Conservation (phyloP, 176 grass and related monocot genomes). For the Saccharum officinarum region DNA sequence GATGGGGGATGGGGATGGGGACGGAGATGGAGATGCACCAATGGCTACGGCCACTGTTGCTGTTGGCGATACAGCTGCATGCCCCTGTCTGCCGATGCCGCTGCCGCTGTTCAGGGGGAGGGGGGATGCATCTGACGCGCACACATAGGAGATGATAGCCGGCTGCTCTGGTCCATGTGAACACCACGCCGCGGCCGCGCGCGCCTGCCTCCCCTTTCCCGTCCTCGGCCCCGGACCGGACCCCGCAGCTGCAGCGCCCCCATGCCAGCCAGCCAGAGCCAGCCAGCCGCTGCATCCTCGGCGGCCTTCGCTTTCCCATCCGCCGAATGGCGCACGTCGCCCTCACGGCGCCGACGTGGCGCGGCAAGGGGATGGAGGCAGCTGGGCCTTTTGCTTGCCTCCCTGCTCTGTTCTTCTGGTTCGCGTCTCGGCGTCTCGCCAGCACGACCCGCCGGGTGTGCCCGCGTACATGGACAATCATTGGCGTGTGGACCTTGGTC, state of each 20-base stretch:
- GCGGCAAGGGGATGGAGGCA: neutral
- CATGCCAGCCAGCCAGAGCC: neutral
- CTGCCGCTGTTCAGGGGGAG: neutral
- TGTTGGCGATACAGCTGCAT: neutral
- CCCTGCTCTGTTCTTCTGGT: neutral
- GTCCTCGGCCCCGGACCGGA: neutral
- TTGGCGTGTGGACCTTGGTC: neutral
- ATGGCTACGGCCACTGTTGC: neutral
- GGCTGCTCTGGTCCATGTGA: conserved; percentile 43
- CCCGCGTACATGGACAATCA: neutral
- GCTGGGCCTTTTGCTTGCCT: neutral
- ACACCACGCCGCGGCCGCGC: conserved; percentile 40
- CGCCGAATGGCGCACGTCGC: conserved; percentile 8
- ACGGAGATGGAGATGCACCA: no score
- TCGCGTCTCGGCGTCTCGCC: neutral
- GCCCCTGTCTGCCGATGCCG: neutral
- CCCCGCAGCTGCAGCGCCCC: neutral
- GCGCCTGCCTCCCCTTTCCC: neutral
- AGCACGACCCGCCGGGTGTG: neutral
- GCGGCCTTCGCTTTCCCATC: neutral
- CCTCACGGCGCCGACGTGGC: conserved; percentile 9
- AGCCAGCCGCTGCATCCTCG: neutral
- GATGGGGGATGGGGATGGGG: no score
- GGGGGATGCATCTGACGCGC: conserved; percentile 35
- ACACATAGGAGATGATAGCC: neutral